Evolutionary conservation across 163 green algal genomes (phyloP).

Genomic region (Picocystis sp.): DNA sequence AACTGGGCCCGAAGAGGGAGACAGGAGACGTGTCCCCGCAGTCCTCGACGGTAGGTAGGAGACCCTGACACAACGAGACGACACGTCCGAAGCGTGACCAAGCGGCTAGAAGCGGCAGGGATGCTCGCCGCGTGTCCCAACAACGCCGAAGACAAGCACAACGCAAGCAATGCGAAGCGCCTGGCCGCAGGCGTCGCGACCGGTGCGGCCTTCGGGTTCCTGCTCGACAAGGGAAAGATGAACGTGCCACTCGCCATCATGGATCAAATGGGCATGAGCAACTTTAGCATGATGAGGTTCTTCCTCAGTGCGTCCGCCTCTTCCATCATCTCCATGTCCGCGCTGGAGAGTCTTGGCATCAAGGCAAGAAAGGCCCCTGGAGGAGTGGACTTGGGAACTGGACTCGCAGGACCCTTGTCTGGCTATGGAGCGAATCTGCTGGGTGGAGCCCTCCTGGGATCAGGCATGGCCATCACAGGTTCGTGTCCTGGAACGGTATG

Average conservation of each 20-base stretch:
- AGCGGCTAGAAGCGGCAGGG: too few species aligned
- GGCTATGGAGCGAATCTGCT: constrained; percentile 2
- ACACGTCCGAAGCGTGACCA: too few species aligned
- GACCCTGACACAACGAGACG: too few species aligned
- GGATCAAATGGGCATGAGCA: constrained; percentile 7
- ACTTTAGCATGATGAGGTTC: constrained; percentile 5
- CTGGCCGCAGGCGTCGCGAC: not conserved
- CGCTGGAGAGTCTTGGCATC: not conserved
- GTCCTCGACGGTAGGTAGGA: too few species aligned
- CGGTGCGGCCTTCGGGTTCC: constrained; percentile 3
- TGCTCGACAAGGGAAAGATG: constrained; percentile 3
- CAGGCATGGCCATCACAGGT: constrained; percentile 1
- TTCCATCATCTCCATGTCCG: not conserved
- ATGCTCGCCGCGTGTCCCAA: too few species aligned
- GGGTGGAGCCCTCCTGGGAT: constrained; percentile 1
- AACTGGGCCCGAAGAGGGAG: too few species aligned
- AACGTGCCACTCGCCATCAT: constrained; percentile 2
- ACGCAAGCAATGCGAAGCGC: too few species aligned
- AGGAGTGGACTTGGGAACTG: not conserved
- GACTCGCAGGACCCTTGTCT: not conserved
- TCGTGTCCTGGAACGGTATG: constrained; percentile 4
- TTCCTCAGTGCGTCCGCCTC: constrained; percentile 2
- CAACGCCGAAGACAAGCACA: too few species aligned
- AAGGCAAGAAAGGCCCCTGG: not conserved
- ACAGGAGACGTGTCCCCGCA: too few species aligned